Percentiles rank a stretch among this genome's conserved stretches.
phyloP scores from a whole-genome alignment of 2,329 filamentous ascomycete genomes.

The Diplodia seriata region DNA sequence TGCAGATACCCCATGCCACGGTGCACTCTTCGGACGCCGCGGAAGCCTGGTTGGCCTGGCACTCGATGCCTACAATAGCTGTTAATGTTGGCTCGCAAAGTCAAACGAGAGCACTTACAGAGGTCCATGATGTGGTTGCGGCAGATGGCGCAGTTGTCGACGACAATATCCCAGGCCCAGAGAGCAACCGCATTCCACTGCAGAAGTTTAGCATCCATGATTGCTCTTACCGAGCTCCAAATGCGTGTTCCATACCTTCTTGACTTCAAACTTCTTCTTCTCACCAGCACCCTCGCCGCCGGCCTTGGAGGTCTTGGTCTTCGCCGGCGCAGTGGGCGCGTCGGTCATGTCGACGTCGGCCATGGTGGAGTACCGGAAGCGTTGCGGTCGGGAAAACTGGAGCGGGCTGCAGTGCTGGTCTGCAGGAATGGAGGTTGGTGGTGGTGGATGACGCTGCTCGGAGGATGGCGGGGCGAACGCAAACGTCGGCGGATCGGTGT shows the following conservation, averaged over 20 bases:
- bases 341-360: slow-evolving; percentile 98
- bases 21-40: slow-evolving; percentile 98
- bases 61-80: slow-evolving; percentile 78
- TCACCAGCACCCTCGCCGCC: slow-evolving; percentile 53
- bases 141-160: slow-evolving; percentile 99
- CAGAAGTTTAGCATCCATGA: background rate
- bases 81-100: slow-evolving; percentile 34
- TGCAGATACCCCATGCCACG: slow-evolving; percentile 98
- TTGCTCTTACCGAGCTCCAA: background rate
- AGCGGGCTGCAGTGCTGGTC: background rate
- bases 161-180: slow-evolving; percentile 99
- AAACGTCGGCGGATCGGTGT: background rate
- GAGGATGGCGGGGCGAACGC: slow-evolving; percentile 7
- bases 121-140: slow-evolving; percentile 99
- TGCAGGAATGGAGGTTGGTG: slow-evolving; percentile 9
- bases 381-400: background rate
- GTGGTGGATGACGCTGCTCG: slow-evolving; percentile 2
- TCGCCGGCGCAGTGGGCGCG: slow-evolving; percentile 61
- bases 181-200: slow-evolving; percentile 98
- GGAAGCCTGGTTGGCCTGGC: slow-evolving; percentile 97
- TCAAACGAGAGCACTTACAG: slow-evolving; percentile 63
- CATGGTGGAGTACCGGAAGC: slow-evolving; percentile 62
- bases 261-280: slow-evolving; percentile 98
- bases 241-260: slow-evolving; percentile 72
- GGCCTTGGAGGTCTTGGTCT: slow-evolving; percentile 60